Conservation (phyloP, 1,284 basidiomycete genomes). For the Fomitopsis pinicola region DNA sequence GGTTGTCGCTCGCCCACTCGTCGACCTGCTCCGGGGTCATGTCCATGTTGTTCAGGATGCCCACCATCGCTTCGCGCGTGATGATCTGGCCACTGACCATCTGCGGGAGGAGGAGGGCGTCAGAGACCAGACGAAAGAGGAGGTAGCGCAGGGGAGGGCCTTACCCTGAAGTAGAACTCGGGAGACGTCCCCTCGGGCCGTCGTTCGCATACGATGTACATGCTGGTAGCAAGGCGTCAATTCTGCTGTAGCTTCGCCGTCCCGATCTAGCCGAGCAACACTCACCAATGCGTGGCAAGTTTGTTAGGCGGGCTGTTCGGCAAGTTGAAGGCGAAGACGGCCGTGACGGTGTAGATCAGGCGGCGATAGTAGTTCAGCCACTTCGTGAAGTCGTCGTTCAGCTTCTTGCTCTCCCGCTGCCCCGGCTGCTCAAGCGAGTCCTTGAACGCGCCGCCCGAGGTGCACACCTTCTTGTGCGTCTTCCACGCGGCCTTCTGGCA, state of each 20-base stretch:
- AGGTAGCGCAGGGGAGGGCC: background rate
- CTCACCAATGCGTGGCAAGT: slow-evolving; percentile 10
- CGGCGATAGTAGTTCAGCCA: slow-evolving; percentile 9
- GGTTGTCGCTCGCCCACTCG: slow-evolving; percentile 19
- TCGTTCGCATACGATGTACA: slow-evolving; percentile 19
- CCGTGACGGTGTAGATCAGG: background rate
- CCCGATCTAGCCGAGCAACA: background rate
- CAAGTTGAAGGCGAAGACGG: slow-evolving; percentile 22
- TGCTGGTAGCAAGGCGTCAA: slow-evolving; percentile 15
- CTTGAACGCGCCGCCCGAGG: slow-evolving; percentile 5
- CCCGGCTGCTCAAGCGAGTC: background rate
- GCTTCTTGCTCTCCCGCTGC: background rate
- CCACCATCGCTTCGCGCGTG: slow-evolving; percentile 21
- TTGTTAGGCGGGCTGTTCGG: slow-evolving; percentile 19
- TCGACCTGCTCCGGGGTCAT: slow-evolving; percentile 17
- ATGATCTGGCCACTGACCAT: slow-evolving; percentile 24
- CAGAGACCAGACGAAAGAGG: background rate
- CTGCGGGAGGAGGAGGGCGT: slow-evolving; percentile 10
- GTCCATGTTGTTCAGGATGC: slow-evolving; percentile 15
- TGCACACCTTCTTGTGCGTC: slow-evolving; percentile 6
- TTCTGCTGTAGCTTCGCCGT: background rate
- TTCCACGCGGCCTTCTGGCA: slow-evolving; percentile 5
- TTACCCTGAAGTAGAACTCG: slow-evolving; percentile 19
- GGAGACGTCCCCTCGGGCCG: slow-evolving; percentile 11
- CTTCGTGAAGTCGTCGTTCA: slow-evolving; percentile 6